Evolutionary conservation across 768 basidiomycete species (phyloP).

Genomic region (Suillus variegatus): DNA sequence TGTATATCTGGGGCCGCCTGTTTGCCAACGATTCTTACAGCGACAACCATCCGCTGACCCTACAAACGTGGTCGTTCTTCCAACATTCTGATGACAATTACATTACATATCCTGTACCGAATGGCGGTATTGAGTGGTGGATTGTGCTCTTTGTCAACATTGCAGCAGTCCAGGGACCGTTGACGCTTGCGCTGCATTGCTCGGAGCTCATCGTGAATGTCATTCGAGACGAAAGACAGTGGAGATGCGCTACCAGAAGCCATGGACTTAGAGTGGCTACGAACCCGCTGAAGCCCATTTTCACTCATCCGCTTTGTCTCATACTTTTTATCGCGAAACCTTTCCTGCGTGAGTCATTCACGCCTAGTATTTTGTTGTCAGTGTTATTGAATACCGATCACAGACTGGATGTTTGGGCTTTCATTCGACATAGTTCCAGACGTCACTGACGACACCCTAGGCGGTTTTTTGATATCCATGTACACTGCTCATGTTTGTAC

Average conservation of each 20-base stretch:
- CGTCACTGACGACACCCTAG: too few relatives aligned
- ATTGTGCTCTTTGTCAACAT: constrained; percentile 26
- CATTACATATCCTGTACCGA: too few relatives aligned
- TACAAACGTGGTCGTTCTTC: constrained; percentile 26
- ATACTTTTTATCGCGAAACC: constrained; percentile 23
- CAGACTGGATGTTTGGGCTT: constrained; percentile 35
- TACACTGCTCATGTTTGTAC: constrained; percentile 26
- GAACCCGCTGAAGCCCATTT: constrained; percentile 23
- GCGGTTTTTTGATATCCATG: not conserved
- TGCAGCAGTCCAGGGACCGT: constrained; percentile 27
- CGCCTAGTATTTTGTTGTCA: not conserved
- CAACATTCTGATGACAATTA: too few relatives aligned
- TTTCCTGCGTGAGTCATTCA: constrained; percentile 24
- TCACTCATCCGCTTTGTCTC: constrained; percentile 20
- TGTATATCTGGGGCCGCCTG: not conserved
- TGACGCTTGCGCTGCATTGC: constrained; percentile 30
- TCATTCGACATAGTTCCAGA: not conserved
- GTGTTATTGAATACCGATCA: not conserved
- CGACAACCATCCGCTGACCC: too few relatives aligned
- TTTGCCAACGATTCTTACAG: too few relatives aligned
- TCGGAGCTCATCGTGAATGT: constrained; percentile 30
- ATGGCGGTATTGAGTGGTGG: too few relatives aligned
- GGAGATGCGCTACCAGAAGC: constrained; percentile 24
- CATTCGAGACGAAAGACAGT: constrained; percentile 29
- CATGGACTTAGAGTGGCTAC: constrained; percentile 17